Base-by-base conservation (phyloP, 2,329 filamentous ascomycete genomes). In the Pezicula radicicola region DNA sequence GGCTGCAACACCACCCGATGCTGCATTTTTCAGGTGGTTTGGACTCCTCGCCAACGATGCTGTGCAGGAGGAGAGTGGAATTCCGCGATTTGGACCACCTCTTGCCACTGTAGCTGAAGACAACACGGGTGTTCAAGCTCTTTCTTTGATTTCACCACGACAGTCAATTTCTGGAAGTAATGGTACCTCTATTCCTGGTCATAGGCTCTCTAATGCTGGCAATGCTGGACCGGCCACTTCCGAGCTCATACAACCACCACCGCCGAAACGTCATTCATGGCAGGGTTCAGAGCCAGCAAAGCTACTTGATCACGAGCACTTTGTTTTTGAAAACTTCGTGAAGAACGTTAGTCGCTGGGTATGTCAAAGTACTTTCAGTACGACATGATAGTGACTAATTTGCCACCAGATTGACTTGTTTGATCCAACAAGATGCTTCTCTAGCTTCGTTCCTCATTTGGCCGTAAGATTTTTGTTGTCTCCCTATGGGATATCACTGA, bases 351-450 rank as follows among this genome's bases (percentile, higher is more conserved):
- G 60, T 46, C 53, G 46, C 21, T 62, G 59, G 60, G 60, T 62
- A 47, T 35, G 57, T 33, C 12, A 36, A 27, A 10, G 15, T 2
- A 33, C 8, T 27, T 16, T 33, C 6, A 15, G n/a, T 18, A 16
- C 16, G 15, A 18, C 3, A 2, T 13, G 9, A 13, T 19, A 19
- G 15, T 53, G 46, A 44, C 41, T 21, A 30, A 12, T n/a, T 13
- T 10, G 41, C 61, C 60, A 61, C 63, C 39, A 62, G 61, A 63
- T 64, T 42, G 68, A 71, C 46, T 52, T 70, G 6, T 66, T 69
- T 27, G 68, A 70, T 42, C 66, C 65, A 1, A 50, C 54, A n/a
- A 63, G 60, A 43, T 61, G 63, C 46, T 71, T 70, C 49, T 64
- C 65, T 2, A 67, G 59, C 2, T 63, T 68, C 47, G 66, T 68